Conservation (phyloP, 257 asterid species). For the Solanum bukasovii region DNA sequence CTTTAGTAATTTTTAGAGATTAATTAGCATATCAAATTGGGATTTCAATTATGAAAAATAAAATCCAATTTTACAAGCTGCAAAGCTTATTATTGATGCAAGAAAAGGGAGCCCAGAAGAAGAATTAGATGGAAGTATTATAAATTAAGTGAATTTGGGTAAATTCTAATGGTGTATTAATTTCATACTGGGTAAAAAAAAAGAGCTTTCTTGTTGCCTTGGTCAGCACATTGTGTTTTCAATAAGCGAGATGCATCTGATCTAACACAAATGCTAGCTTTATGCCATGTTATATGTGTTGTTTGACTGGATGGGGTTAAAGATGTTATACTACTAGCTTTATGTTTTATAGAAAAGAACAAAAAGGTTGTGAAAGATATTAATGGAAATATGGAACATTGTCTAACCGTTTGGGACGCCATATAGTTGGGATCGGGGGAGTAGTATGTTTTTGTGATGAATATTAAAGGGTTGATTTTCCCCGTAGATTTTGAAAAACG, state of each 20-base stretch:
- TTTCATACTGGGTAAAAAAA: neutral
- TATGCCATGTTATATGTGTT: neutral
- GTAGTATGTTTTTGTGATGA: neutral
- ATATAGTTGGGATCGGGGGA: neutral
- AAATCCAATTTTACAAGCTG: neutral
- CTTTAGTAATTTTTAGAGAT: neutral
- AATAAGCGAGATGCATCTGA: neutral
- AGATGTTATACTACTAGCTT: neutral
- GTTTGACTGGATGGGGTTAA: neutral
- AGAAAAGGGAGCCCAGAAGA: neutral
- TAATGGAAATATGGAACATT: neutral
- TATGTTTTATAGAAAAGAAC: neutral
- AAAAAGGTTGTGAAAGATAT: neutral
- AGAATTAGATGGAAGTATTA: neutral
- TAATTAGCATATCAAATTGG: neutral
- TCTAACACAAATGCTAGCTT: neutral
- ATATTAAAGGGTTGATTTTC: neutral
- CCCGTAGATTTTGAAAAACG: constrained; percentile 84
- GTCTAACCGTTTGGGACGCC: neutral
- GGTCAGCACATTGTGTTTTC: neutral
- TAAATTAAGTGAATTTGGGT: neutral
- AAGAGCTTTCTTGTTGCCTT: neutral
- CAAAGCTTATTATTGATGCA: neutral
- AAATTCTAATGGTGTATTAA: neutral
- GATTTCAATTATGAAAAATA: neutral